These are phyloP conservation scores for Hypocreales sp. DNA, from an alignment of 2,329 filamentous ascomycete genomes.

Conservation along the genomic window DNA sequence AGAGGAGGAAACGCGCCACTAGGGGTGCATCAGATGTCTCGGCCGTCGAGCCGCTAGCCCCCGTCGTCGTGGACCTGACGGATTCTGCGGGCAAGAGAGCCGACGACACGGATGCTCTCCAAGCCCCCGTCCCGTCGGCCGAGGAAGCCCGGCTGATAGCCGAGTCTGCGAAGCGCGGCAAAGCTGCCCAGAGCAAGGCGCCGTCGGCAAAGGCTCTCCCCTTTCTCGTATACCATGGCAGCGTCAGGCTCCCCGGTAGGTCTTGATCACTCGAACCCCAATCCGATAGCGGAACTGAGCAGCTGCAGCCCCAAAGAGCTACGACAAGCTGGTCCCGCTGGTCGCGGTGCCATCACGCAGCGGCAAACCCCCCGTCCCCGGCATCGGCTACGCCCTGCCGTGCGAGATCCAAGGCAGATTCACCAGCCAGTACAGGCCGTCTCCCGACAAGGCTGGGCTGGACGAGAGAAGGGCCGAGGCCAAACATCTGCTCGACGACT, in stretches of 20 bases:
- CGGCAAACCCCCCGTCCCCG: conserved; percentile 21
- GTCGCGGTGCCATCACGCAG: conserved; percentile 24
- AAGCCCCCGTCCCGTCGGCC: conserved; percentile 13
- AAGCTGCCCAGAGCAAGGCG: conserved; percentile 20
- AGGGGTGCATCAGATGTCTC: conserved; percentile 13
- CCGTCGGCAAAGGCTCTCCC: conserved; percentile 23
- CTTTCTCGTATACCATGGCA: conserved; percentile 20
- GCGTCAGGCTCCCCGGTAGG: conserved; percentile 22
- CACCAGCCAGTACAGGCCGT: conserved; percentile 23
- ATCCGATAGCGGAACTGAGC: too few relatives aligned
- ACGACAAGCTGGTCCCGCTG: conserved; percentile 26
- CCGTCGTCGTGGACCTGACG: conserved; percentile 11
- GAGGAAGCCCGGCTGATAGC: conserved; percentile 20
- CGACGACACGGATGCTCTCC: conserved; percentile 18
- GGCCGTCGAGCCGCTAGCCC: conserved; percentile 11
- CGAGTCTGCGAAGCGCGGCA: conserved; percentile 21
- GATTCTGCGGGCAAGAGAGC: conserved; percentile 13
- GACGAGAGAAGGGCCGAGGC: conserved; percentile 26
- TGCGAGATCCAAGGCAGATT: conserved; percentile 29
- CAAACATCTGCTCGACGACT: conserved; percentile 22
- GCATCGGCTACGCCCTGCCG: conserved; percentile 21
- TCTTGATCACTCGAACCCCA: too few relatives aligned
- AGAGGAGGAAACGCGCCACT: conserved; percentile 21
- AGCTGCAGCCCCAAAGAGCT: conserved; percentile 24
- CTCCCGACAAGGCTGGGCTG: conserved; percentile 20